Conservation (phyloP, 352 stramenopile species). For the Salisapilia sapeloensis region DNA sequence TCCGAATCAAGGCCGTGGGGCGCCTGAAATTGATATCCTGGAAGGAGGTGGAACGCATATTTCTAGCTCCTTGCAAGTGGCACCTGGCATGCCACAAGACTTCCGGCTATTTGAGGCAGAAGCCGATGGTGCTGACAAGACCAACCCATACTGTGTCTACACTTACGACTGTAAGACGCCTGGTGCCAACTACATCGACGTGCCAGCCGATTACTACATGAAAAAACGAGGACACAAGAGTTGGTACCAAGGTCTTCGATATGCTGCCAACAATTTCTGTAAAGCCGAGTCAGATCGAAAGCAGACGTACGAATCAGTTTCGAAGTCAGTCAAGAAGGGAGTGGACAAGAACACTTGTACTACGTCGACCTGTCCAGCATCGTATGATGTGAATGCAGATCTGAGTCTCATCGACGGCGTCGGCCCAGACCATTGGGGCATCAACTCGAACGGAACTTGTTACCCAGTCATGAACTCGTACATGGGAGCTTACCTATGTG, state of each 20-base stretch:
- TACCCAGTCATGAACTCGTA: conserved; percentile 40
- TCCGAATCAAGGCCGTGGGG: conserved; percentile 39
- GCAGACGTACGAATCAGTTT: conserved; percentile 13
- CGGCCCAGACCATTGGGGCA: conserved; percentile 18
- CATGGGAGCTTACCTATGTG: conserved; percentile 28
- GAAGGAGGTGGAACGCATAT: conserved; percentile 29
- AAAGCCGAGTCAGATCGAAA: conserved; percentile 1
- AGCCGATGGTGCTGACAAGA: conserved; percentile 7
- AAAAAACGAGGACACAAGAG: conserved; percentile 21
- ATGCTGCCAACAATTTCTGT: conserved; percentile 27
- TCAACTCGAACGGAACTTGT: conserved; percentile 47
- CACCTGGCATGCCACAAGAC: conserved; percentile 11
- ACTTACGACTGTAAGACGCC: conserved; percentile 6
- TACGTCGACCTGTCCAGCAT: conserved; percentile 14
- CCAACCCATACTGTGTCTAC: conserved; percentile 10
- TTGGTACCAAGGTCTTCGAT: conserved; percentile 38
- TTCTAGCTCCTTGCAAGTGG: conserved; percentile 58
- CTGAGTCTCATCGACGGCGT: conserved; percentile 13
- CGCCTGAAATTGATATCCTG: conserved; percentile 82
- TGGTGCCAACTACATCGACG: conserved; percentile 27
- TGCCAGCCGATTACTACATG: conserved; percentile 18
- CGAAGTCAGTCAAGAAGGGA: conserved; percentile 8
- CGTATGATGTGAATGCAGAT: conserved; percentile 21
- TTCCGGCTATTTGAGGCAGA: conserved; percentile 18
- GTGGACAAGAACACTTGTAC: conserved; percentile 23